Conservation (phyloP, 805 yeast species). For the Hanseniaspora jakobsenii region DNA sequence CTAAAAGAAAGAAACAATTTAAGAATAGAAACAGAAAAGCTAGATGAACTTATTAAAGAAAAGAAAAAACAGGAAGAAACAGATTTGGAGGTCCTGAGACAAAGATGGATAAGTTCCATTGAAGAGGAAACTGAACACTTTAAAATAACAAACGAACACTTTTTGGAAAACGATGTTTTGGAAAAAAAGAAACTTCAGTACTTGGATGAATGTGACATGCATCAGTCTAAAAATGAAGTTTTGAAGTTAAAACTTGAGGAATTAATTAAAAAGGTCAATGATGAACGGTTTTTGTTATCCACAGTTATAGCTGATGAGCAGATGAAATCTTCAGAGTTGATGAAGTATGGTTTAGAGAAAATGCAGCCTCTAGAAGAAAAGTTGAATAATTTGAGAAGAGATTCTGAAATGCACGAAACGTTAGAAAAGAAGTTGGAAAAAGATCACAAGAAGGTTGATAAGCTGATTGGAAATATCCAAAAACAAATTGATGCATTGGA, state of each 20-base stretch:
- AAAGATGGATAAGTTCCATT: constrained; percentile 16
- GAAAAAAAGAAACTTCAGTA: not conserved
- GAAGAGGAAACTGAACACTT: constrained; percentile 4
- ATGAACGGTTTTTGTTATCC: constrained; percentile 15
- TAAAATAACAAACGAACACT: not conserved
- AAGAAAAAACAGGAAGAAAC: constrained; percentile 18
- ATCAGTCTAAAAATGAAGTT: constrained; percentile 1
- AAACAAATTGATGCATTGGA: constrained; percentile 3
- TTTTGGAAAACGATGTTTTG: not conserved
- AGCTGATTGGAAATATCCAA: constrained; percentile 3
- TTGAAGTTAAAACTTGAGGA: not conserved
- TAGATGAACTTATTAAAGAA: constrained; percentile 20
- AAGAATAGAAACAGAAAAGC: constrained; percentile 17
- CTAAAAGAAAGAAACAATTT: constrained; percentile 18
- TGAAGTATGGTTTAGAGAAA: constrained; percentile 10
- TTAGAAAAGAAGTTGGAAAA: constrained; percentile 1
- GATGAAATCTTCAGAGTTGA: constrained; percentile 9
- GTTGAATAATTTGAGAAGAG: constrained; percentile 1
- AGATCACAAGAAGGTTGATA: not conserved
- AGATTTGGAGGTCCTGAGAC: constrained; percentile 10
- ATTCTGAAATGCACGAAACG: not conserved
- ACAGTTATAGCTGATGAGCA: constrained; percentile 9
- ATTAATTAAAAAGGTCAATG: constrained; percentile 6
- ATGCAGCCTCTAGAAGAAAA: constrained; percentile 7
- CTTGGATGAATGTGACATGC: not conserved